Base-by-base conservation (phyloP, 2,329 filamentous ascomycete genomes). In the Scolecobasidium constrictum region DNA sequence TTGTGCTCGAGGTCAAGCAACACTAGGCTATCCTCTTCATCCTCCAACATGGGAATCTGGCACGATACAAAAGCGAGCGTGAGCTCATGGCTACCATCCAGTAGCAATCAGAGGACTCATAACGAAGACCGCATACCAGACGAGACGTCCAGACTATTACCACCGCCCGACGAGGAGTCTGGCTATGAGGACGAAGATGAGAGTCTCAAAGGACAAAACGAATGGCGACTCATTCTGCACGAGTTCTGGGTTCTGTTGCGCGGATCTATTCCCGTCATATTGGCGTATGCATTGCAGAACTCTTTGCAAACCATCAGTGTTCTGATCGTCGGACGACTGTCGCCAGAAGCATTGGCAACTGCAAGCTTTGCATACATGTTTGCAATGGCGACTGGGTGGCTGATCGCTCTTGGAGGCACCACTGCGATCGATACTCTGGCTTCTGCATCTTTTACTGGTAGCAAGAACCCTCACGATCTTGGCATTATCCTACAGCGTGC, bases 301-400 rank as follows among this genome's bases (percentile, higher is more conserved):
- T 87, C 82, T 4, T 66, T 94, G 0, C 86, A 94, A 56, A 93
- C 86, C 0, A 58, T 83, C 2, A 92, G 85, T 0, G 83, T 94
- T 4, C 65, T 94, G 36, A 79, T 94, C 28, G 85, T 86, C 3
- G 86, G 86, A 7, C 78, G 84, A 3, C 66, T 86, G 0, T 88
- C 83, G 0, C 81, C 86, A 1, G 82, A 92, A 59, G 78, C 86
- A 2, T 66, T 94, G 5, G 84, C 86, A 0, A 84, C 82, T 0
- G 81, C 85, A 1, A 86, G 86, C 0, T 94, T 94, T 54, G 84
- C 83, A 2, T 90, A 92, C 66, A 94, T 94, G 86, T 94, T 94
- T 52, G 86, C 86, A 43, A 87, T 90, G 83, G 79, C 83, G 17
- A 86, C 85, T 1, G 86, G 80, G 0, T 93, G 86, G 86, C 72